Conservation (phyloP, 106 monocot species). For the Dendrobium chrysotoxum region DNA sequence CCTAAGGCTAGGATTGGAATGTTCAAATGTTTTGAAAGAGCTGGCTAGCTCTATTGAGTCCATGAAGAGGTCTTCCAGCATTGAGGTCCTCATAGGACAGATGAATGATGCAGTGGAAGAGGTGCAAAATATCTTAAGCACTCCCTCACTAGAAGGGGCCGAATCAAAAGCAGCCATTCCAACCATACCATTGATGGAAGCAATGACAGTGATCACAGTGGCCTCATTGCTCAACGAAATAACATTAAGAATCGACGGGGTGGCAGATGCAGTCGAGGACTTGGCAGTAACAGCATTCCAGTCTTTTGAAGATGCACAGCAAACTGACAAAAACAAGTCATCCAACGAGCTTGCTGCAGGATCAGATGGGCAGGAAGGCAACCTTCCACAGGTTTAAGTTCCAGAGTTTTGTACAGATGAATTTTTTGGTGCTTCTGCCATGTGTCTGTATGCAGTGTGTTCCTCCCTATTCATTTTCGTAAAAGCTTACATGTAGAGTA, state of each 20-base stretch:
- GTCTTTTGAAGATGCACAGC: background rate
- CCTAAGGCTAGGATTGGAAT: constrained; percentile 28
- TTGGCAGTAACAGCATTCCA: background rate
- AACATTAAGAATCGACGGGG: constrained; percentile 30
- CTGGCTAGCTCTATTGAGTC: constrained; percentile 24
- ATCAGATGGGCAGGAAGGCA: background rate
- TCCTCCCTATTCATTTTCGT: background rate
- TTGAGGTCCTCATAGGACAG: constrained; percentile 24
- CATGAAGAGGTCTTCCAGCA: constrained; percentile 26
- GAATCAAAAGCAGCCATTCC: constrained; percentile 7
- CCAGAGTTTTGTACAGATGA: background rate
- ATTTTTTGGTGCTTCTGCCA: too few species aligned
- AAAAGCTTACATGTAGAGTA: background rate
- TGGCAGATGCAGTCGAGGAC: constrained; percentile 28
- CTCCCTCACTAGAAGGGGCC: constrained; percentile 12
- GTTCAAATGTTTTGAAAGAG: constrained; percentile 38
- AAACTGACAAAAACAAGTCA: background rate
- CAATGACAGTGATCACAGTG: constrained; percentile 14
- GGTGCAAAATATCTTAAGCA: constrained; percentile 14
- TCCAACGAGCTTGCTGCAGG: background rate
- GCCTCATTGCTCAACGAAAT: constrained; percentile 44
- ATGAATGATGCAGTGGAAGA: constrained; percentile 41
- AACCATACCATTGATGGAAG: background rate
- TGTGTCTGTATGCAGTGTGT: background rate
- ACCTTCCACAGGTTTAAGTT: background rate